Evolutionary conservation across 2,329 filamentous ascomycete genomes (phyloP).

Genomic region (Talaromyces sp.): DNA sequence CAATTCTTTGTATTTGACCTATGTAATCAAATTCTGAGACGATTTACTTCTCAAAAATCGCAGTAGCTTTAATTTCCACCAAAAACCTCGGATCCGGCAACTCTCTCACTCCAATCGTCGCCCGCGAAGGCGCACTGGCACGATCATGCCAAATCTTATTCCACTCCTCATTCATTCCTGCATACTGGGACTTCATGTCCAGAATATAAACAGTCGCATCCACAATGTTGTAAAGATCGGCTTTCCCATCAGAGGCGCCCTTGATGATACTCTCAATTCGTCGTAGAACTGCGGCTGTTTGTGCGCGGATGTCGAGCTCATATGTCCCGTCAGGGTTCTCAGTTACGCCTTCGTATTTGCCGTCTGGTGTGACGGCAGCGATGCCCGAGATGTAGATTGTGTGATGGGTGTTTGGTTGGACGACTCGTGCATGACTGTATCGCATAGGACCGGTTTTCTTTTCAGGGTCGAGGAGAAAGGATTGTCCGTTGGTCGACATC

Average conservation of each 20-base stretch:
- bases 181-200: constrained; percentile 41
- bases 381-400: constrained; percentile 42
- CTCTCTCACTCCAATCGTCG: constrained; percentile 13
- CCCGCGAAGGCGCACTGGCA: constrained; percentile 31
- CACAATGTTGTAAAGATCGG: constrained; percentile 35
- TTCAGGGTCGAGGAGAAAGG: constrained; percentile 31
- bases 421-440: constrained; percentile 36
- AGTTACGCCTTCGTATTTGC: constrained; percentile 32
- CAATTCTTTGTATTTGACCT: neutral
- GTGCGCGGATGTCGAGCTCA: constrained; percentile 32
- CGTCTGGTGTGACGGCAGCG: constrained; percentile 31
- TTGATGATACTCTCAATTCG: constrained; percentile 38
- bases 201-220: constrained; percentile 40
- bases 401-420: constrained; percentile 26
- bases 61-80: constrained; percentile 8
- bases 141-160: constrained; percentile 40
- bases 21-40: neutral
- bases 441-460: constrained; percentile 22
- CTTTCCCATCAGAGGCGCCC: constrained; percentile 33
- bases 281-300: constrained; percentile 37
- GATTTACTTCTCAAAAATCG: constrained; percentile 4
- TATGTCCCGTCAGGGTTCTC: constrained; percentile 34
- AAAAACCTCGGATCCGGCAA: constrained; percentile 7
- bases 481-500: constrained; percentile 33
- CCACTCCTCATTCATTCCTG: constrained; percentile 46